phyloP scores from a whole-genome alignment of 495 filamentous ascomycete genomes.

The Tetracladium setigerum region DNA sequence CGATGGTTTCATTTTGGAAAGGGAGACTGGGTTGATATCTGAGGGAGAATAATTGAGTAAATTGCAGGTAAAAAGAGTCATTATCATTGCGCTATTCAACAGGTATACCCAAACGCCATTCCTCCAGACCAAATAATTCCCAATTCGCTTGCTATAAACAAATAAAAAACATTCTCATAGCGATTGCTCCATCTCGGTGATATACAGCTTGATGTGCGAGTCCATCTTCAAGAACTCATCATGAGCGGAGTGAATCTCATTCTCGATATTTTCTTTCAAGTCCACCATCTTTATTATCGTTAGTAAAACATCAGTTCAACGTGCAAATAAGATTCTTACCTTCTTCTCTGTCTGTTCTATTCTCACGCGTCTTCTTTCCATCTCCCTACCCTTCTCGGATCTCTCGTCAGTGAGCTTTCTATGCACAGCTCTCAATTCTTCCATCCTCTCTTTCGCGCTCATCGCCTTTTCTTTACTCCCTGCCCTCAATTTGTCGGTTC shows the following conservation, averaged over 20 bases:
- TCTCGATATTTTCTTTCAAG: slow-evolving; percentile 93
- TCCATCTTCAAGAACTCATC: slow-evolving; percentile 96
- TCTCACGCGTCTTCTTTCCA: slow-evolving; percentile 80
- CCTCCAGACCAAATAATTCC: not conserved
- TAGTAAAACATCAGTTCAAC: slow-evolving; percentile 19
- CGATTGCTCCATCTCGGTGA: slow-evolving; percentile 96
- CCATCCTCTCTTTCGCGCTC: slow-evolving; percentile 77
- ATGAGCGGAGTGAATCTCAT: slow-evolving; percentile 76
- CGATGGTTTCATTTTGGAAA: slow-evolving; percentile 56
- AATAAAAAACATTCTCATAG: slow-evolving; percentile 40
- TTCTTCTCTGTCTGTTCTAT: slow-evolving; percentile 99
- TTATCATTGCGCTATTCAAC: slow-evolving; percentile 18
- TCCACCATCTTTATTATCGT: slow-evolving; percentile 73
- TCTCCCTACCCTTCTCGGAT: slow-evolving; percentile 75
- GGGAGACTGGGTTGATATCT: slow-evolving; percentile 8
- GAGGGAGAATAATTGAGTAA: not conserved
- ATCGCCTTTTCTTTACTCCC: slow-evolving; percentile 75
- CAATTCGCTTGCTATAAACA: slow-evolving; percentile 6
- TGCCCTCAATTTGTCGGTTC: slow-evolving; percentile 71
- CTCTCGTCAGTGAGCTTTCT: slow-evolving; percentile 76
- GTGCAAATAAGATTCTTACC: slow-evolving; percentile 42
- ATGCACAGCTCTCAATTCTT: slow-evolving; percentile 77
- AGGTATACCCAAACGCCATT: slow-evolving; percentile 23
- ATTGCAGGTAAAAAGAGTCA: slow-evolving; percentile 3
- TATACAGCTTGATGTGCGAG: slow-evolving; percentile 93